Evolutionary conservation across 257 asterid genomes (phyloP).

Genomic region (Datura wrightii): DNA sequence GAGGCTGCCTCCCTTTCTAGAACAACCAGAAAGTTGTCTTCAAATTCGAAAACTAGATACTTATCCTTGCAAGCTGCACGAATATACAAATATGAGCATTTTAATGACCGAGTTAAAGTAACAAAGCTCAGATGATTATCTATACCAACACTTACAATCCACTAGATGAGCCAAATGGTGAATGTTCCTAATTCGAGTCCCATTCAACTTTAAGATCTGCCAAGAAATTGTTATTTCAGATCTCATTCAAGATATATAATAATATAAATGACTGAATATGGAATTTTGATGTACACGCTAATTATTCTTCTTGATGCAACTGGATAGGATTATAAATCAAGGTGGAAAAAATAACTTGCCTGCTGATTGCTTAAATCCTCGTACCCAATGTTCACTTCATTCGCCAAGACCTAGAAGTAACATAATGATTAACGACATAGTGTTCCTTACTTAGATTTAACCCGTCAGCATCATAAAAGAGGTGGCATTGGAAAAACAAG

Average conservation of each 20-base stretch:
- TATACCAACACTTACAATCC: constrained; percentile 66
- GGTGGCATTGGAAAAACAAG: constrained; percentile 18
- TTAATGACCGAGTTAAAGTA: background rate
- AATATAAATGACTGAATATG: constrained; percentile 9
- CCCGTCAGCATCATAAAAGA: constrained; percentile 8
- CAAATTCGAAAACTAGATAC: constrained; percentile 81
- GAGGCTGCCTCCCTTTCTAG: constrained; percentile 80
- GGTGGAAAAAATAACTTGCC: constrained; percentile 52
- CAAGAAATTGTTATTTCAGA: constrained; percentile 7
- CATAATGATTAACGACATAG: constrained; percentile 21
- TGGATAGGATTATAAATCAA: background rate
- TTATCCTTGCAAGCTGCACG: constrained; percentile 67
- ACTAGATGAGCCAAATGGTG: constrained; percentile 93
- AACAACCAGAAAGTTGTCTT: constrained; percentile 79
- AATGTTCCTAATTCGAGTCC: constrained; percentile 76
- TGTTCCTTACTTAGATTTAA: background rate
- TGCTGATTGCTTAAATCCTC: constrained; percentile 96
- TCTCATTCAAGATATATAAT: background rate
- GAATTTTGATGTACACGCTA: background rate
- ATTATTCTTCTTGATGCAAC: constrained; percentile 7
- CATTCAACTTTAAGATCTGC: constrained; percentile 91
- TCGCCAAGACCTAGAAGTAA: constrained; percentile 75
- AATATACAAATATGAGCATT: background rate
- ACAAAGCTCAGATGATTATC: background rate
- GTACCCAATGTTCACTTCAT: constrained; percentile 91